Base-by-base conservation (phyloP, 331 rosid species). In the Phaseolus coccineus region DNA sequence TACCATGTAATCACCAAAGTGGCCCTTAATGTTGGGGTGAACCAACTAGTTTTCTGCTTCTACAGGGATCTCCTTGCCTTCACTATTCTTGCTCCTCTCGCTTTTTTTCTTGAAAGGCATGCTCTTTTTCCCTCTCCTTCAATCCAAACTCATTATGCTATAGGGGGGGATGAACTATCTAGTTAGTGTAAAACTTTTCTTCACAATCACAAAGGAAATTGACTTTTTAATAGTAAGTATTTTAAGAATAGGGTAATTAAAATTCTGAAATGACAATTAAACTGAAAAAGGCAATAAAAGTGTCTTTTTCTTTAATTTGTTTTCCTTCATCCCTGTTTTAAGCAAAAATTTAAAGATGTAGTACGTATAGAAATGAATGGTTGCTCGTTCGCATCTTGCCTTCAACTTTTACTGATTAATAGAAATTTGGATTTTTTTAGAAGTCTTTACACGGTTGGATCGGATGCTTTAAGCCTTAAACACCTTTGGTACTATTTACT, bases 1-100 rank as follows among this genome's bases (percentile, higher is more conserved):
- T 95, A 93, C 80, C 97, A 93, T 78, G 99, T 95, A 24, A 83
- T 95, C 55, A 91, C 97, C 71, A 95, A 95, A 85, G 92, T 95
- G 2, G 97, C 99, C 35, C 97, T 95, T 70, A 85, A 95, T 68
- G 96, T 84, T 73, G 99, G 99, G n/a, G 70, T 95, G 87, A 92
- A 93, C 76, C 97, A 92, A 81, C 77, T 93, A 24, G 97, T 93
- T 14, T 93, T 95, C 89, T 92, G 97, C 77, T 82, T 91, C 68
- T 95, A 77, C 70, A 80, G 99, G 13, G 91, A 92, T 88, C 91
- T 91, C 62, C 57, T 95, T 77, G 97, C 97, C 57, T 87, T 95
- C 50, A 59, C 67, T 77, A 87, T 95, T 67, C 89, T 95, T 51
- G 88, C 94, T 58, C 96, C 99, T 28, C 5, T 89, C 15, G 99